A percentile compares a stretch with the other conserved stretches of the same genome.
Evolutionary conservation across 2,329 filamentous ascomycete genomes (phyloP).

Genomic region (Colletotrichum liriopes): DNA sequence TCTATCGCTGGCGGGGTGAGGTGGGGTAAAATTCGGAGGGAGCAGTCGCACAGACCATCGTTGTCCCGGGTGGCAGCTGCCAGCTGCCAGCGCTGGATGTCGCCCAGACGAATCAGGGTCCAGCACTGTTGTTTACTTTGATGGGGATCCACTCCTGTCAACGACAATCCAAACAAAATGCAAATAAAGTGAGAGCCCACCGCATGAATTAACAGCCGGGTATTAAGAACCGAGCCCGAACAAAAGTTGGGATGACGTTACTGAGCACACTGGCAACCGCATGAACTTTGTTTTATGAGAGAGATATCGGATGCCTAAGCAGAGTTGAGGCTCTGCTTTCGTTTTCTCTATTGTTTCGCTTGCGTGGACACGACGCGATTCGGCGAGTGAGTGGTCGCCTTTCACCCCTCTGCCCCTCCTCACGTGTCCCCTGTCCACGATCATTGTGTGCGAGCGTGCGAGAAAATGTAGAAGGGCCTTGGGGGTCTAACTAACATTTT

Average conservation of each 20-base stretch:
- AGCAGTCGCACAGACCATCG: not conserved
- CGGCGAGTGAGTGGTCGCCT: not conserved
- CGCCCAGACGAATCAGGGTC: not conserved
- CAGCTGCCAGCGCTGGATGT: not conserved
- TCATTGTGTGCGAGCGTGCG: not conserved
- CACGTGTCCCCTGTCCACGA: not conserved
- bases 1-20: too few relatives aligned
- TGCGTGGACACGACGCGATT: not conserved
- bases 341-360: not conserved
- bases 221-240: not conserved
- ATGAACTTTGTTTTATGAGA: not conserved
- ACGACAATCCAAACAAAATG: not conserved
- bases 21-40: not conserved
- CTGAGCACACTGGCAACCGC: not conserved
- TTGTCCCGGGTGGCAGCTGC: not conserved
- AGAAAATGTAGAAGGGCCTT: not conserved
- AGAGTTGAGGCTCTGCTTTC: not conserved
- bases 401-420: not conserved
- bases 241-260: not conserved
- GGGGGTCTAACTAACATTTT: not conserved
- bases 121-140: conserved; percentile 6
- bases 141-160: not conserved
- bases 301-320: not conserved
- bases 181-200: not conserved
- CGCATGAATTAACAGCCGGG: not conserved